Evolutionary conservation across 371 early-diverging fungal genomes (phyloP).

Genomic region (Amoeboradix gromovi): DNA sequence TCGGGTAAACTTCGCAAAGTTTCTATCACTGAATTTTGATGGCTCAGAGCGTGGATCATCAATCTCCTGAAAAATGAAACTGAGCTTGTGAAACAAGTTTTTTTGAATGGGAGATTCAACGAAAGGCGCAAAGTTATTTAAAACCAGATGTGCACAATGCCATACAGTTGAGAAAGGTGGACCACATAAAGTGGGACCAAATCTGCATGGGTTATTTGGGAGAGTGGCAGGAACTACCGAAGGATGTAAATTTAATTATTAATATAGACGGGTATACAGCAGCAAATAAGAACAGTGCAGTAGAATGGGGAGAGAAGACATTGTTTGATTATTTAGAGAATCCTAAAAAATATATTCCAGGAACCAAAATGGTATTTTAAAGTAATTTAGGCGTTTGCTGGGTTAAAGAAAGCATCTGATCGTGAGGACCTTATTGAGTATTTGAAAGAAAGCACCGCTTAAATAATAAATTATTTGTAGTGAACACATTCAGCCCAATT

Average conservation of each 20-base stretch:
- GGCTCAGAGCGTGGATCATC: no score
- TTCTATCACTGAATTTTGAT: no score
- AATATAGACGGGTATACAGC: constrained; percentile 76
- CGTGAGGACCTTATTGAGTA: constrained; percentile 8
- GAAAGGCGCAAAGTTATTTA: constrained; percentile 85
- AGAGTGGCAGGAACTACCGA: constrained; percentile 54
- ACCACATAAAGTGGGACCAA: constrained; percentile 81
- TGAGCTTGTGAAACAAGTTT: not conserved
- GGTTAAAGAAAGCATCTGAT: constrained; percentile 59
- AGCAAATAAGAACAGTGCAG: constrained; percentile 64
- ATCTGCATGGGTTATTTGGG: constrained; percentile 68
- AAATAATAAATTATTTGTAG: no score
- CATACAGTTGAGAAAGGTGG: constrained; percentile 77
- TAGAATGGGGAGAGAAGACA: constrained; percentile 49
- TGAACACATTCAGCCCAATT: no score
- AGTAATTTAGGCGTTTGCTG: constrained; percentile 29
- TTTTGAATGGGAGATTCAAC: constrained; percentile 1
- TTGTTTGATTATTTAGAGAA: constrained; percentile 11
- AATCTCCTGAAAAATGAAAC: no score
- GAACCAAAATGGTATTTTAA: constrained; percentile 55
- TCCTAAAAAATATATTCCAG: constrained; percentile 35
- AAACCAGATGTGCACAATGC: constrained; percentile 92
- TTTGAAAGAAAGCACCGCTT: not conserved
- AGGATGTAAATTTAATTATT: no score
- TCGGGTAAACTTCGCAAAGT: no score